phyloP scores from a whole-genome alignment of 2,329 filamentous ascomycete species.

The Pestalotiopsis sp. region DNA sequence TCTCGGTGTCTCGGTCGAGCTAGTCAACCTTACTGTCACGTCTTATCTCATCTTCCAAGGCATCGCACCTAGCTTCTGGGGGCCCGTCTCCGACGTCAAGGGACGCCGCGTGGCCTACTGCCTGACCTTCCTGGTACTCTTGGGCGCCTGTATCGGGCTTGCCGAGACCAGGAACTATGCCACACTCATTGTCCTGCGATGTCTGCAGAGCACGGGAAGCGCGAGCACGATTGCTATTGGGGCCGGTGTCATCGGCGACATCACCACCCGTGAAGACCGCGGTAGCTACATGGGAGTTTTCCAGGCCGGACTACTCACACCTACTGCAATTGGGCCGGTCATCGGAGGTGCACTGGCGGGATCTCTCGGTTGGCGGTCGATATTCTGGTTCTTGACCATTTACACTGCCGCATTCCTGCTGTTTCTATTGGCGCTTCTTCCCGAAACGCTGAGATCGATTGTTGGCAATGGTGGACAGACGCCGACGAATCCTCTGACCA shows the following conservation, averaged over 20 bases:
- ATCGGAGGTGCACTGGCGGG: conserved; percentile 35
- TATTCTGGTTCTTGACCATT: conserved; percentile 44
- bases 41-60: conserved; percentile 47
- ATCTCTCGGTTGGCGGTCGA: conserved; percentile 39
- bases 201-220: conserved; percentile 44
- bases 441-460: background rate
- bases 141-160: conserved; percentile 35
- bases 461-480: background rate
- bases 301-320: conserved; percentile 26
- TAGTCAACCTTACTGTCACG: conserved; percentile 52
- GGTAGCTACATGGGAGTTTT: conserved; percentile 36
- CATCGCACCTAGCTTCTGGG: conserved; percentile 39
- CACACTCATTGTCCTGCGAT: conserved; percentile 39
- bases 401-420: conserved; percentile 15
- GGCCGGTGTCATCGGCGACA: conserved; percentile 39
- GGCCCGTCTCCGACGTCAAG: conserved; percentile 37
- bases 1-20: conserved; percentile 39
- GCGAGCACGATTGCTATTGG: conserved; percentile 44
- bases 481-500: conserved; percentile 14
- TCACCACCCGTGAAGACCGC: conserved; percentile 36
- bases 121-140: conserved; percentile 34
- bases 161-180: conserved; percentile 33
- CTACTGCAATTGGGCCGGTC: conserved; percentile 34
- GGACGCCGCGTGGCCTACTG: conserved; percentile 40
- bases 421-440: background rate